Base-by-base conservation (phyloP, 176 grass and related monocot species). In the Oryza nivara region DNA sequence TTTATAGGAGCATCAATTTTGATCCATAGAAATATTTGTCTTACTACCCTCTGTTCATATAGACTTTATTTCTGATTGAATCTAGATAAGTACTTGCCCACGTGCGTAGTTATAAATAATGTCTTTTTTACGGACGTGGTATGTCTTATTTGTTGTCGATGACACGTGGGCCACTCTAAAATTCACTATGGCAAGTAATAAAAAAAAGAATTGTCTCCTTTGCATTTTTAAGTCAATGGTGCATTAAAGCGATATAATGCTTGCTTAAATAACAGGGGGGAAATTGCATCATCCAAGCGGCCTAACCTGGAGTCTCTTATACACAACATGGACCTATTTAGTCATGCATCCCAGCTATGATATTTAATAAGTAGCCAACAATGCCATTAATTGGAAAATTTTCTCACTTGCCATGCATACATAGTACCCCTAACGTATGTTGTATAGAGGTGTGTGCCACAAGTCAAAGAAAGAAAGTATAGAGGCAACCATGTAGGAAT, bases 391-490 rank as follows among this genome's bases (percentile, higher is more conserved):
- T 61, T 61, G 11, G 26, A 10, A 38, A 76, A 58, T 1, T 19
- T 35, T 75, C 78, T 73, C 54, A 74, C 17, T 46, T 83, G 70
- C 9, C 54, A 22, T 23, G 11, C 26, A 20, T 83, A n/a, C 6
- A 56, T 19, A 19, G 12, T 3, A 13, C 2, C 15, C 2, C 47
- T 67, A 36, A 28, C 44, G 0, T 76, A 67, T 40, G 32, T 84
- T 52, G 32, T 64, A 67, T 52, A 76, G 46, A 34, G 30, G 46
- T 68, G 72, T 68, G 64, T 76, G 73, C 73, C 46, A 68, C 16
- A 9, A 66, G 72, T 67, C 72, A 76, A 75, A 67, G 11, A 70
- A 40, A 11, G 32, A n/a, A 40, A 12, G 32, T 9, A n/a, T 20
- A 56, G 17, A 61, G 19, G 19, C 20, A 61, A 22, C 51, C 56